Base-by-base conservation (phyloP, 78 protist genomes). In the Dictyostelium capitatum region DNA sequence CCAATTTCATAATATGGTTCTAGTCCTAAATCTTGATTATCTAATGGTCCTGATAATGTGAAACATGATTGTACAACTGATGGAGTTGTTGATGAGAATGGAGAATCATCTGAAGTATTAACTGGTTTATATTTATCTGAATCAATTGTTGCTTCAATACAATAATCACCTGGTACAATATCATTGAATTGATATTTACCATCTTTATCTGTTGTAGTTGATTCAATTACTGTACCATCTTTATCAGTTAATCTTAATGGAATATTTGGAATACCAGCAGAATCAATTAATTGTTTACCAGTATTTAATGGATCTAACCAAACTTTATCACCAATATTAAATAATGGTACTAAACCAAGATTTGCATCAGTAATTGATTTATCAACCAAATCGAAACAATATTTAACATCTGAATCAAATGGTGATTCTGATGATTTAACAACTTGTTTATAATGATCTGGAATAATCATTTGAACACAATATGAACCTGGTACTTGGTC, bases 401-500 rank as follows among this genome's bases (percentile, higher is more conserved):
- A 50, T 64, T 57, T 54, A 25, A 54, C 32, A 12, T 20, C 7
- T 25, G 46, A 14, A 19, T 46, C 74, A 70, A 82, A 28, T 72
- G 57, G 53, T 17, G 89, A 56, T 6, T 78, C 69, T 17, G 15
- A 17, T 41, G 37, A 14, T 41, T 74, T 30, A 15, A 0, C 50
- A 51, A 53, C 67, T 51, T 25, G 69, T 77, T 77, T 47, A 14
- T 47, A 80, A 7, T 80, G 74, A 25, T 23, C 43, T 80, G 87
- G 87, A 14, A 62, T 41, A 17, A 15, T 48, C 23, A 64, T n/a
- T 43, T 64, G 74, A 2, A 80, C 50, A 62, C 64, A 62, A 62
- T 80, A 80, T 28, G 15, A 20, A 14, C 87, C 87, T 80, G 87
- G 87, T 7, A 47, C 64, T 17, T 59, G 50, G n/a, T 80, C 59